A percentile compares a stretch with the other conserved stretches of the same genome.
These are phyloP conservation scores for Diaporthe sp. DNA, from an alignment of 2,329 filamentous ascomycete genomes.

Conservation along the genomic window DNA sequence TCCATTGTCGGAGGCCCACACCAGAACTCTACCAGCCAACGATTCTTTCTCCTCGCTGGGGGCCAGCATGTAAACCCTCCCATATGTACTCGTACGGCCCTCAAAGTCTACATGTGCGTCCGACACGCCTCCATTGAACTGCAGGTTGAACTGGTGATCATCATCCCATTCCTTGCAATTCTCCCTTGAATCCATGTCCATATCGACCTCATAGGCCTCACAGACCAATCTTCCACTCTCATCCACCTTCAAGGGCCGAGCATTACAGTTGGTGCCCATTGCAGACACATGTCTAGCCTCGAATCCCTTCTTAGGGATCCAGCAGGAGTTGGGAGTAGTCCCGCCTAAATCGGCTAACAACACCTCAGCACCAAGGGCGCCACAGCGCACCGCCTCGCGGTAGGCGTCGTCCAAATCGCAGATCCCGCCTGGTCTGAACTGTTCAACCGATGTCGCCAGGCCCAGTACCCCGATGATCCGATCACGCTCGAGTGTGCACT, in stretches of 20 bases:
- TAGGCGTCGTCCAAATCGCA: not conserved
- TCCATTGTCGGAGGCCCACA: not conserved
- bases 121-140: not conserved
- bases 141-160: not conserved
- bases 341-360: not conserved
- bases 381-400: not conserved
- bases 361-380: not conserved
- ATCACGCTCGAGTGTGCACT: not conserved
- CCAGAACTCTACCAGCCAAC: not conserved
- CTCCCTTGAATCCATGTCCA: not conserved
- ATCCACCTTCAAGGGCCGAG: not conserved
- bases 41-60: not conserved
- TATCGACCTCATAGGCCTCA: not conserved
- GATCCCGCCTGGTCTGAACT: not conserved
- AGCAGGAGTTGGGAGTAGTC: not conserved
- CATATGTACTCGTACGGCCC: not conserved
- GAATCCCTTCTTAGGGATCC: not conserved
- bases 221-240: not conserved
- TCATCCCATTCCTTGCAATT: not conserved
- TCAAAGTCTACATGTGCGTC: not conserved
- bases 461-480: not conserved
- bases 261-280: not conserved
- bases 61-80: not conserved
- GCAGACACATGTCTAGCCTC: not conserved
- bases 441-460: not conserved